These are phyloP conservation scores for Phytophthora citricola DNA, from an alignment of 352 stramenopile genomes.

Conservation along the genomic window DNA sequence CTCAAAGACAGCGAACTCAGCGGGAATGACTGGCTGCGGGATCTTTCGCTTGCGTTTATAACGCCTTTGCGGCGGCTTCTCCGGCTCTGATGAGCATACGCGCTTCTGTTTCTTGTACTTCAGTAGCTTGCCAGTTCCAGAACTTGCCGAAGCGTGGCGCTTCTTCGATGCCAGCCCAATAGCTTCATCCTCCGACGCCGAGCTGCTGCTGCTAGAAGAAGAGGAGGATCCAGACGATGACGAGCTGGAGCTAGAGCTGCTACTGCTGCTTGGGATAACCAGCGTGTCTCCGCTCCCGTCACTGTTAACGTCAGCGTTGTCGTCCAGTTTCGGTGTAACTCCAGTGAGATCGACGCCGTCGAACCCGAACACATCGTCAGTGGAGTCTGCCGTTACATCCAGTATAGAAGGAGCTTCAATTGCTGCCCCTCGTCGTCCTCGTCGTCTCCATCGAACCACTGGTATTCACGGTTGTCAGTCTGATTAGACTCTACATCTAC, in stretches of 20 bases:
- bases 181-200: constrained; percentile 31
- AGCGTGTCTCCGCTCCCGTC: constrained; percentile 38
- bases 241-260: constrained; percentile 32
- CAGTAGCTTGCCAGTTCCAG: constrained; percentile 24
- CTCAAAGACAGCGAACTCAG: constrained; percentile 61
- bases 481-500: constrained; percentile 16
- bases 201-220: constrained; percentile 36
- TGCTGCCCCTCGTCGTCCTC: constrained; percentile 30
- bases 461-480: constrained; percentile 28
- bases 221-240: constrained; percentile 27
- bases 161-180: constrained; percentile 11
- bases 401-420: constrained; percentile 21
- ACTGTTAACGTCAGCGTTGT: constrained; percentile 27
- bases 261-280: constrained; percentile 33
- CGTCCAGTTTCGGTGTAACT: constrained; percentile 1
- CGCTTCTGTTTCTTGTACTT: constrained; percentile 38
- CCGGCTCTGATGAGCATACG: constrained; percentile 5
- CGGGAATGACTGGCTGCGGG: constrained; percentile 29
- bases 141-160: constrained; percentile 16
- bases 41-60: constrained; percentile 35
- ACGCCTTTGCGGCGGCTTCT: constrained; percentile 4
- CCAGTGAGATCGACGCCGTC: constrained; percentile 12
- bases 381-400: constrained; percentile 22
- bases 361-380: constrained; percentile 41
- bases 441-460: constrained; percentile 52